These are phyloP conservation scores for Dothiorella sarmentorum DNA, from an alignment of 2,329 filamentous ascomycete genomes.

Conservation along the genomic window DNA sequence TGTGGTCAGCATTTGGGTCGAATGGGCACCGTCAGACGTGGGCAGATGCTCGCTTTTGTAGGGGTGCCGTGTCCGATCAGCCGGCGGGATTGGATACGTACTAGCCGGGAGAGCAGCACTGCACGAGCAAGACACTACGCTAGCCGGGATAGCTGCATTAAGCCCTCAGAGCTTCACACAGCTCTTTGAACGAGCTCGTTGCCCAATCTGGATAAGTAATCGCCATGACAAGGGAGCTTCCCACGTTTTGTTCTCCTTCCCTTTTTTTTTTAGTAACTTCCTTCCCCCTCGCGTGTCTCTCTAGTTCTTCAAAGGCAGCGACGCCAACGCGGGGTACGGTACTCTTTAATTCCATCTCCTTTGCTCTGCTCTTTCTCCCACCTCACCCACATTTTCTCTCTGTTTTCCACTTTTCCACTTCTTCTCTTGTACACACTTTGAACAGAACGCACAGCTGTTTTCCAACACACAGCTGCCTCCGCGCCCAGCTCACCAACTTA, in stretches of 20 bases:
- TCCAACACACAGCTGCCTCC: background rate
- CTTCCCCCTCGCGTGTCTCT: conserved; percentile 1
- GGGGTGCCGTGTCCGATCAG: too few relatives aligned
- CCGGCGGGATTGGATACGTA: background rate
- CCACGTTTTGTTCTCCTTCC: background rate
- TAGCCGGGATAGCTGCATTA: background rate
- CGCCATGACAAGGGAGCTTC: background rate
- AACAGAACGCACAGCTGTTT: background rate
- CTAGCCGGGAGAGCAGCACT: conserved; percentile 2
- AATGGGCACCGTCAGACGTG: background rate
- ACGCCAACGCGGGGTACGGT: background rate
- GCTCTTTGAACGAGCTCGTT: conserved; percentile 2
- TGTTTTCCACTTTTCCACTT: background rate
- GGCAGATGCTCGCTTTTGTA: conserved; percentile 2
- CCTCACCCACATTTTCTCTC: conserved; percentile 2
- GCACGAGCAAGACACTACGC: background rate
- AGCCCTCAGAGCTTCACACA: background rate
- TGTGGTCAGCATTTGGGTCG: too few relatives aligned
- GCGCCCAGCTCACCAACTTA: background rate
- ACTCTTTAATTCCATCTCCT: background rate
- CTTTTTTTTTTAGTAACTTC: background rate
- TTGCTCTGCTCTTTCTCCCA: conserved; percentile 19
- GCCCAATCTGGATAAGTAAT: conserved; percentile 10
- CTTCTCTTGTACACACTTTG: background rate
- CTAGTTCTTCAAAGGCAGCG: background rate